Conservation (phyloP, 306 rosid species). For the Alnus rubra region DNA sequence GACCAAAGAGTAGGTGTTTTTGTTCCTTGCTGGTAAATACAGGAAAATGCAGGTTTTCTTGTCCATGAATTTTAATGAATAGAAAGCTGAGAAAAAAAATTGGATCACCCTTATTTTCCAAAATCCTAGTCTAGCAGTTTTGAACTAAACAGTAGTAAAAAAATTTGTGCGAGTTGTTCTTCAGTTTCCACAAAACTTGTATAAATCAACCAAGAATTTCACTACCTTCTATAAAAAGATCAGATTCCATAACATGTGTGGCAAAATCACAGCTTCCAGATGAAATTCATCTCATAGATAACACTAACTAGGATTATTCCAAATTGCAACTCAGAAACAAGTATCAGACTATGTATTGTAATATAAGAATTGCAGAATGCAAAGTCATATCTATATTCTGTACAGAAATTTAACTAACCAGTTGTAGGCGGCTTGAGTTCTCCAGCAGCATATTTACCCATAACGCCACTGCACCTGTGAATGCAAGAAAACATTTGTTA, state of each 20-base stretch:
- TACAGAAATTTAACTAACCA: constrained; percentile 45
- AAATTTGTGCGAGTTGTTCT: neutral
- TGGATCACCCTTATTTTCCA: neutral
- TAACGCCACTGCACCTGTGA: constrained; percentile 98
- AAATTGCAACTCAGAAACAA: neutral
- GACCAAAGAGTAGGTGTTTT: neutral
- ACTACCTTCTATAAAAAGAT: neutral
- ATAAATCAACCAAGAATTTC: neutral
- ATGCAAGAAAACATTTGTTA: constrained; percentile 15
- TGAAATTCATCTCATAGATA: neutral
- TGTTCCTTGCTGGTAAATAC: constrained; percentile 1
- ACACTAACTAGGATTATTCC: neutral
- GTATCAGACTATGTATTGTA: neutral
- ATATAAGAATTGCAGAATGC: neutral
- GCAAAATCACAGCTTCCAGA: neutral
- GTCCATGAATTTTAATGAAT: neutral
- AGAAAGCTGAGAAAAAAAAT: neutral
- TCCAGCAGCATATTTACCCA: constrained; percentile 99
- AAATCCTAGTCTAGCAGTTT: neutral
- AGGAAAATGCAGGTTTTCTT: neutral
- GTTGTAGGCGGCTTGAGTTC: constrained; percentile 90
- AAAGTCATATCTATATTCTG: constrained; percentile 10
- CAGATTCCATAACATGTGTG: neutral
- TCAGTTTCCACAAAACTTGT: neutral
- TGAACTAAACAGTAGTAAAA: neutral